Evolutionary conservation across 1,284 basidiomycete genomes (phyloP), one percentile per base, ranked within the genome.

Genomic region (Cronartium quercuum): DNA sequence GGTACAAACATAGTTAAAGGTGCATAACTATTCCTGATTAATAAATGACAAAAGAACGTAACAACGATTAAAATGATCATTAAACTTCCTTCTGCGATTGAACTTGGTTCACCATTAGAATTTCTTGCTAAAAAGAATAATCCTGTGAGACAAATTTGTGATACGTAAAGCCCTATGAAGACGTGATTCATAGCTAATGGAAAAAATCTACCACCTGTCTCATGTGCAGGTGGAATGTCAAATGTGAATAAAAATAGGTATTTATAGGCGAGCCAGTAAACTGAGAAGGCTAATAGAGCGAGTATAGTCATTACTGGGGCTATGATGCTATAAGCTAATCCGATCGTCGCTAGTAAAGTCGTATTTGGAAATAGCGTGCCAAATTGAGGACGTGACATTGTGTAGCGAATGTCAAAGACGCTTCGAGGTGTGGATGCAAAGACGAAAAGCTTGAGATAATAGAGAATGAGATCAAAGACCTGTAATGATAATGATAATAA

Each of bases 151-250:
- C 91, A 94, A 67, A 95, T 81, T 83, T 86, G 82, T 80, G 91
- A 86, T 69, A 97, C 86, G 81, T 96, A 97, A 79, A 94, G 78
- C 3, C 93, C 95, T n/a, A 93, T 91, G 79, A 98, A 97, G 57
- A 95, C 81, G 80, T 97, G 94, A 70, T 90, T 88, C 62, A 98
- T 88, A 1, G 95, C 95, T 82, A 90, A 92, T 61, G 94, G 94
- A 85, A 95, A 98, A 86, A 98, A 98, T 66, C 92, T 82, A 0
- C 95, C 95, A 38, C 94, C 94, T 0, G 95, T 98, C 78, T 99
- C 95, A 67, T 83, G 84, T 2, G 86, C 83, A 0, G 87, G 83
- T 18, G 89, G 88, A 80, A 91, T 89, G 77, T 93, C 90, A 80
- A 79, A 82, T 38, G 89, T 87, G 79, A 81, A 83, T 65, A 82